Percentiles rank a stretch among this genome's conserved stretches.
Conservation (phyloP, 768 basidiomycete species). For the Pisolithus tinctorius region DNA sequence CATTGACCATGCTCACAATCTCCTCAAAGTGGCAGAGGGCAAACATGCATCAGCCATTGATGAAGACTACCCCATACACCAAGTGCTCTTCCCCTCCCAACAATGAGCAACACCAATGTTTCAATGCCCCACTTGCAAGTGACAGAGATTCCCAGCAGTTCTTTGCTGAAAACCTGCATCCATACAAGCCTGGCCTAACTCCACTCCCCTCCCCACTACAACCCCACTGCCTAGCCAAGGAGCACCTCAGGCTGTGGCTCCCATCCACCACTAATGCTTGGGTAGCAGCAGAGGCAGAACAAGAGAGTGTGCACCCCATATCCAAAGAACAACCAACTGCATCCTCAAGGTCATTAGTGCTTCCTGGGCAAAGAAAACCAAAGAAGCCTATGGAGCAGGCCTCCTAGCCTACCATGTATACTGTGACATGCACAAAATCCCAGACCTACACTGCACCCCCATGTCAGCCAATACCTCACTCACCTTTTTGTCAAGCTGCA, state of each 20-base stretch:
- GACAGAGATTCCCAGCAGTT: too few species aligned
- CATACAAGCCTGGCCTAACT: slow-evolving; percentile 8
- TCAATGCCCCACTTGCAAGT: too few species aligned
- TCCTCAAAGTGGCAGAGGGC: neutral
- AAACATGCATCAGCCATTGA: too few species aligned
- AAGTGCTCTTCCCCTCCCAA: too few species aligned
- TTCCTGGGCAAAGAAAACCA: slow-evolving; percentile 26
- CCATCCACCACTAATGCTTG: neutral
- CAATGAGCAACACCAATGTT: too few species aligned
- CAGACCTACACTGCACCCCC: slow-evolving; percentile 29
- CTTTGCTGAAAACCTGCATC: too few species aligned
- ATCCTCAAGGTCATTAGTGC: slow-evolving; percentile 18
- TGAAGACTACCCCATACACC: too few species aligned
- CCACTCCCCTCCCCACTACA: slow-evolving; percentile 10
- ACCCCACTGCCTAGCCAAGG: slow-evolving; percentile 22
- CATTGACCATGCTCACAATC: neutral
- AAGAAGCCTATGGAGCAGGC: slow-evolving; percentile 28
- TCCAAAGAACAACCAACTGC: neutral
- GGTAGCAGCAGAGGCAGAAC: neutral
- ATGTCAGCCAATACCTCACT: slow-evolving; percentile 15
- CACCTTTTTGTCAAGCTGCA: slow-evolving; percentile 22
- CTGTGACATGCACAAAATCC: slow-evolving; percentile 28
- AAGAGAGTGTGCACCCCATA: neutral
- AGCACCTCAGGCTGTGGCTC: slow-evolving; percentile 20
- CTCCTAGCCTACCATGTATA: slow-evolving; percentile 34